Conservation (phyloP, 257 asterid species). For the Perilla frutescens region DNA sequence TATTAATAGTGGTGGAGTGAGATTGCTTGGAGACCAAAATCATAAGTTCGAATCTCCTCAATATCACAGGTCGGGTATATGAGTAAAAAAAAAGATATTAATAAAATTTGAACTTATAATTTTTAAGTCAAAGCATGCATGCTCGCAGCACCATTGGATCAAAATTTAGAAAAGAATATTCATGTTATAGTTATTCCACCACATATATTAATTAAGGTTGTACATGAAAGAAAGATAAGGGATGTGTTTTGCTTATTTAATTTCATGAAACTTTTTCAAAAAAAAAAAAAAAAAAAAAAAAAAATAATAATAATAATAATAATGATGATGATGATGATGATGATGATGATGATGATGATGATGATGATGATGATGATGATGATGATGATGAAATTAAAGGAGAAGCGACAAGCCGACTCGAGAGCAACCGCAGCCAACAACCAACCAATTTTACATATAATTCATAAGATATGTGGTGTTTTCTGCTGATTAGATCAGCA, state of each 20-base stretch:
- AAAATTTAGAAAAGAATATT: background rate
- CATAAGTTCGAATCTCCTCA: no score
- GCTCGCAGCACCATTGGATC: background rate
- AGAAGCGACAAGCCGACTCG: no score
- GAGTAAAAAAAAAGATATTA: no score
- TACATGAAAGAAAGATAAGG: background rate
- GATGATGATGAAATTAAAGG: no score
- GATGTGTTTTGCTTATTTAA: background rate
- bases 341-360: no score
- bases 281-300: no score
- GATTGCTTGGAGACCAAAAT: no score
- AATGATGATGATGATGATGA: background rate
- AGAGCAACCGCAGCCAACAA: background rate
- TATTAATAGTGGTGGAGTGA: no score
- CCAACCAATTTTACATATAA: constrained; percentile 15
- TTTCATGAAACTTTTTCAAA: background rate
- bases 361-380: no score
- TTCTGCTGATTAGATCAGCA: constrained; percentile 39
- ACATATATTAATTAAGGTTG: background rate
- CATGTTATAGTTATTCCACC: background rate
- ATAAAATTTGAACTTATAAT: no score
- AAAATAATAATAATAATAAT: background rate
- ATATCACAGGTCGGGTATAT: no score
- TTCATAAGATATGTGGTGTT: background rate
- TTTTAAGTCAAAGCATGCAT: no score